Base-by-base conservation (phyloP, 352 stramenopile species). In the Globisporangium ultimum region DNA sequence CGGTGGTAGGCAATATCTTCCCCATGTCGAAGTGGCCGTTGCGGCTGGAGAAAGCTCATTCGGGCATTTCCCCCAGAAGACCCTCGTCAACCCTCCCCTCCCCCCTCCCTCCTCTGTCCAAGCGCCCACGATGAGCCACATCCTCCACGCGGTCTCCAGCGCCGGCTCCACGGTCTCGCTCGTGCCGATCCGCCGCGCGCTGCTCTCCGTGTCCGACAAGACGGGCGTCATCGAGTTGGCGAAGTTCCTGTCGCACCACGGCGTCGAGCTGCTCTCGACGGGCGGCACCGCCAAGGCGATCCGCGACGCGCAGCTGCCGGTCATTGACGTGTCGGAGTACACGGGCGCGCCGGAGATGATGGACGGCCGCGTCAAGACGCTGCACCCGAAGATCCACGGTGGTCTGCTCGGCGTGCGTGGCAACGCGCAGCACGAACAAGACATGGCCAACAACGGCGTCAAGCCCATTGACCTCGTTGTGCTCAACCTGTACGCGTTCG, bases 151-250 rank as follows among this genome's bases (percentile, higher is more conserved):
- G 22, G 84, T 93, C 60, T 74, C 79, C 48, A 87, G 77, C 32
- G 48, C 57, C 15, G 70, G 70, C 55, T 66, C 77, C 38, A 73
- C 75, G 47, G 70, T 71, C 32, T 91, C 80, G 60, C 70, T 98
- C 53, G 88, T 99, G 58, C 91, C 89, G 58, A 93, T 99, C 64
- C 92, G 87, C 49, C 93, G 98, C 59, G 97, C 97, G 55, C 80
- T 99, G 54, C 87, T 99, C 18, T 99, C 92, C 24, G 98, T 99
- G n/a, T 99, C 92, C 22, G 97, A 99, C 86, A 99, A 99, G 79
- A 96, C 89, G 14, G 96, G 96, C 48, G 89, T 99, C 57, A 87
- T 99, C 45, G 95, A 99, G 51, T 86, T 99, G 32, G 97, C 95
- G 64, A 95, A 86, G 58, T 98, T 93, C 66, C 88, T 99, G 24